A percentile compares a stretch with the other conserved stretches of the same genome.
phyloP scores from a whole-genome alignment of 225 moss, liverwort and hornwort genomes.

The Marchantia polymorpha region DNA sequence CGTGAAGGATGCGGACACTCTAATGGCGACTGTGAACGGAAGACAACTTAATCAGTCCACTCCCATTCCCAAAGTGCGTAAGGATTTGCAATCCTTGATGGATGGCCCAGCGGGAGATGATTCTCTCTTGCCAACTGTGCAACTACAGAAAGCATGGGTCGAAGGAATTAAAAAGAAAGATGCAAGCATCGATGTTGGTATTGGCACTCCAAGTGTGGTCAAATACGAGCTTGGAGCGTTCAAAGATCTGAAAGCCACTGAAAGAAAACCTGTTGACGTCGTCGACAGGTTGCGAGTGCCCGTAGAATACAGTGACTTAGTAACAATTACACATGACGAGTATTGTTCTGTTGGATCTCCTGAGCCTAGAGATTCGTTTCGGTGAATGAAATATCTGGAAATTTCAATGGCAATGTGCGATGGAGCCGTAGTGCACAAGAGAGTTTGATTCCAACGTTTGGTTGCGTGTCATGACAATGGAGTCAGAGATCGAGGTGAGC shows the following conservation, averaged over 20 bases:
- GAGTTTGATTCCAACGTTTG: neutral
- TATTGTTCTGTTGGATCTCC: neutral
- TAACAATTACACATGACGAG: slow-evolving; percentile 7
- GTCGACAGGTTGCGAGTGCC: slow-evolving; percentile 67
- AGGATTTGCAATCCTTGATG: slow-evolving; percentile 36
- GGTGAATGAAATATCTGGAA: neutral
- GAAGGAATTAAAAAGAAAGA: slow-evolving; percentile 61
- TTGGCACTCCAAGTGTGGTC: neutral
- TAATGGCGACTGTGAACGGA: neutral
- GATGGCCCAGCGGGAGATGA: slow-evolving; percentile 44
- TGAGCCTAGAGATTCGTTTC: neutral
- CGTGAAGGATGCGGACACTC: slow-evolving; percentile 21
- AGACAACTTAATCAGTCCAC: slow-evolving; percentile 17
- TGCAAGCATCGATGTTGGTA: slow-evolving; percentile 33
- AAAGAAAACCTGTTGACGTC: slow-evolving; percentile 32
- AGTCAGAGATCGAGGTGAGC: neutral
- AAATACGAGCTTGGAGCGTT: neutral
- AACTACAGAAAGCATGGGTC: slow-evolving; percentile 79
- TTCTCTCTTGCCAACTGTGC: slow-evolving; percentile 33
- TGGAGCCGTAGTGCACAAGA: neutral
- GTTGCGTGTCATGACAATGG: neutral
- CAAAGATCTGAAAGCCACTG: neutral
- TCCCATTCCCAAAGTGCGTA: slow-evolving; percentile 30
- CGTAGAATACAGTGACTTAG: slow-evolving; percentile 70
- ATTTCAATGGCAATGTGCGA: neutral